Evolutionary conservation across 805 yeast species (phyloP).

Genomic region (Lipomyces yamanashiensis): DNA sequence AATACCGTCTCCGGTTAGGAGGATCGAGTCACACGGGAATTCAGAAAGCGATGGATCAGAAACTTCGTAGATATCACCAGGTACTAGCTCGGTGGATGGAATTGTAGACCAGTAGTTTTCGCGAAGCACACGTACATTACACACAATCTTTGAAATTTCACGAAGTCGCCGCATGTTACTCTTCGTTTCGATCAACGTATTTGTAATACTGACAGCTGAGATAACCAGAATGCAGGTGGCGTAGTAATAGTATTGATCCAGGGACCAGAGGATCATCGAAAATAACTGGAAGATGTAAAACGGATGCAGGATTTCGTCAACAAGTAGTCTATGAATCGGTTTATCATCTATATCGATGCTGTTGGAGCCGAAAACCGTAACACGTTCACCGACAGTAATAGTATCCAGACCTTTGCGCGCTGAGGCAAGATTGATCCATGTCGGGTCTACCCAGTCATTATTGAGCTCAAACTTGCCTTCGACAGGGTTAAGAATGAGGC

Average conservation of each 20-base stretch:
- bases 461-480: constrained; percentile 86
- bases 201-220: constrained; percentile 76
- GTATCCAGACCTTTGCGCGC: constrained; percentile 67
- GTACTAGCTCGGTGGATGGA: constrained; percentile 78
- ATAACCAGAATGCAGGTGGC: constrained; percentile 90
- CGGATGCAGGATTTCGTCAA: constrained; percentile 92
- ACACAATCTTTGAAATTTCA: constrained; percentile 72
- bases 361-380: constrained; percentile 76
- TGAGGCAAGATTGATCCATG: constrained; percentile 67
- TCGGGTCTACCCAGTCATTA: constrained; percentile 80
- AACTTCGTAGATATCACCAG: constrained; percentile 94
- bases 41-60: constrained; percentile 76
- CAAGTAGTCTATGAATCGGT: constrained; percentile 62
- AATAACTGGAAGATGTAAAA: constrained; percentile 94
- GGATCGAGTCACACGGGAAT: constrained; percentile 87
- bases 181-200: constrained; percentile 85
- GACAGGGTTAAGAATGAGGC: constrained; percentile 79
- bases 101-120: constrained; percentile 83
- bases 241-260: constrained; percentile 90
- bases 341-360: constrained; percentile 77
- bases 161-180: constrained; percentile 65
- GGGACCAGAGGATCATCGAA: constrained; percentile 87
- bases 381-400: constrained; percentile 68
- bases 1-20: constrained; percentile 90
- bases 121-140: constrained; percentile 86